Evolutionary conservation across 2,329 filamentous ascomycete species (phyloP).

Genomic region (Xylariales sp.): DNA sequence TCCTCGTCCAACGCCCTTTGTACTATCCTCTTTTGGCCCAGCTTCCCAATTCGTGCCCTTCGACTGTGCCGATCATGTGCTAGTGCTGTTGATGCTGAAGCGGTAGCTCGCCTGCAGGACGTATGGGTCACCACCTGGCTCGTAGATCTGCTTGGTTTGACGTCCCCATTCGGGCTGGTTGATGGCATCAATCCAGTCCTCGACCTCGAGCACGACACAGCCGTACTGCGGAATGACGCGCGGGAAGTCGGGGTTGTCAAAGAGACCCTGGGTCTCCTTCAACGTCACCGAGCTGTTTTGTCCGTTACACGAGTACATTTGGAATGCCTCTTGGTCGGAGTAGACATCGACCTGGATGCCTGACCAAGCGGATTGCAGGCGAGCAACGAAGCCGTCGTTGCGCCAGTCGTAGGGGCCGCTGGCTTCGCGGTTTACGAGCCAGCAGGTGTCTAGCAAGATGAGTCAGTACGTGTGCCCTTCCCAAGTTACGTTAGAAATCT

Average conservation of each 20-base stretch:
- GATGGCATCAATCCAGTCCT: conserved; percentile 92
- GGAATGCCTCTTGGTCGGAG: conserved; percentile 80
- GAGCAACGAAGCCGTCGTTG: conserved; percentile 54
- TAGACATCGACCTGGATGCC: conserved; percentile 80
- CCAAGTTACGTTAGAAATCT: not conserved
- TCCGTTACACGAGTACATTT: conserved; percentile 79
- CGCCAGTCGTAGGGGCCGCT: conserved; percentile 61
- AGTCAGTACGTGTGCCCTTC: conserved; percentile 7
- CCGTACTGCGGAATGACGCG: conserved; percentile 69
- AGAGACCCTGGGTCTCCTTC: conserved; percentile 65
- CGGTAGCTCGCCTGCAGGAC: conserved; percentile 58
- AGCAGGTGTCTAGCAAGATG: conserved; percentile 55
- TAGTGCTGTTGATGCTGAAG: conserved; percentile 46
- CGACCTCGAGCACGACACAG: conserved; percentile 84
- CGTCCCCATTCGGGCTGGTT: conserved; percentile 88
- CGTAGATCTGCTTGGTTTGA: conserved; percentile 53
- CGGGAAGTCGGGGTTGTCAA: conserved; percentile 48
- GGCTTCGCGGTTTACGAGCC: conserved; percentile 58
- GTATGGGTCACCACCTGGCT: conserved; percentile 55
- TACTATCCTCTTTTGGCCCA: too few relatives aligned
- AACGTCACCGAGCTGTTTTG: conserved; percentile 68
- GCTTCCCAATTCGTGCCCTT: too few relatives aligned
- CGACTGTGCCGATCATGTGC: too few relatives aligned
- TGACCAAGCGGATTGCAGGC: conserved; percentile 67
- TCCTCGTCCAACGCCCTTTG: too few relatives aligned